These are phyloP conservation scores for Ceriops tagal DNA, from an alignment of 345 rosid genomes.

Conservation along the genomic window DNA sequence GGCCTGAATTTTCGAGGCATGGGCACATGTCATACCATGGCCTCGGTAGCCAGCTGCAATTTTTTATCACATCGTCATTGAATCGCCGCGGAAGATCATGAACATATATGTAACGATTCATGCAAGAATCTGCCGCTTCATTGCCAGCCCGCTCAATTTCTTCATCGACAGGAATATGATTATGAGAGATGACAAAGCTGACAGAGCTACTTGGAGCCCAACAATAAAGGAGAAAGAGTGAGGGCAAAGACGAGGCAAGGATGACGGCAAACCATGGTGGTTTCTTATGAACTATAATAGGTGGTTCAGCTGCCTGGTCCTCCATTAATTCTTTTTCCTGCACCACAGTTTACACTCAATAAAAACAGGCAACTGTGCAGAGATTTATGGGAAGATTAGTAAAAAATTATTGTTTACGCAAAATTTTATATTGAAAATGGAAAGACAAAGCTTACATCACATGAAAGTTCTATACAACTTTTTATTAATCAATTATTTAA, in stretches of 20 bases:
- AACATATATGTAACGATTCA: constrained; percentile 17
- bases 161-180: background rate
- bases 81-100: constrained; percentile 4
- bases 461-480: no score
- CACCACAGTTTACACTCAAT: no score
- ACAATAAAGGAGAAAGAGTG: background rate
- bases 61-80: constrained; percentile 10
- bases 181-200: background rate
- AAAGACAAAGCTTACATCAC: no score
- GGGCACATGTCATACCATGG: constrained; percentile 22
- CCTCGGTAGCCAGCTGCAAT: constrained; percentile 7
- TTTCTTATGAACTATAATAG: no score
- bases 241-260: background rate
- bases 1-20: no score
- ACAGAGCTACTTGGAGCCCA: background rate
- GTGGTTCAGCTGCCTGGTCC: no score
- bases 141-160: background rate
- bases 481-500: no score
- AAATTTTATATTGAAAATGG: no score
- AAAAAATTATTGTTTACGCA: no score
- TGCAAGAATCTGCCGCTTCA: constrained; percentile 4
- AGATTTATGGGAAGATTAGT: no score
- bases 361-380: no score
- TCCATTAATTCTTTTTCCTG: no score
- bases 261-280: background rate